Conservation (phyloP, 495 filamentous ascomycete species). For the Penicillium nucicola region DNA sequence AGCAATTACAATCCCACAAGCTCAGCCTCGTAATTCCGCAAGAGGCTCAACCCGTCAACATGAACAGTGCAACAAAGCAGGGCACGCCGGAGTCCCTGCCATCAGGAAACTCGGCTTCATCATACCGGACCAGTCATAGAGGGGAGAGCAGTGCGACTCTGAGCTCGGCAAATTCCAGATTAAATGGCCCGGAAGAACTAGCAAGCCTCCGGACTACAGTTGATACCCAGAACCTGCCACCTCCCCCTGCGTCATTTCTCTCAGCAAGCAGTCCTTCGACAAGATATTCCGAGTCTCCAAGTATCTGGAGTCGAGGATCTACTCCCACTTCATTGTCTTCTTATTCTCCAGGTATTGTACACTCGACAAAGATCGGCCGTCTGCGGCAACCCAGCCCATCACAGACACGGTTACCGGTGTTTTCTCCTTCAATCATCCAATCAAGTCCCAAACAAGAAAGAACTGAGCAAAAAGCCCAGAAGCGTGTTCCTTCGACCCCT, state of each 20-base stretch:
- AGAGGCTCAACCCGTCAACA: slow-evolving; percentile 6
- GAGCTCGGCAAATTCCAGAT: slow-evolving; percentile 5
- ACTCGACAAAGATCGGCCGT: slow-evolving; percentile 57
- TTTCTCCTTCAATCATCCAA: slow-evolving; percentile 41
- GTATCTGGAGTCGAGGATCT: slow-evolving; percentile 82
- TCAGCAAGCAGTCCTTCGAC: slow-evolving; percentile 88
- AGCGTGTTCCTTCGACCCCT: slow-evolving; percentile 35
- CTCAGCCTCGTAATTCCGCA: slow-evolving; percentile 38
- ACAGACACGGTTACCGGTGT: slow-evolving; percentile 64
- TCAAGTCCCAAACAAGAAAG: slow-evolving; percentile 62
- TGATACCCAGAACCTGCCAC: slow-evolving; percentile 58
- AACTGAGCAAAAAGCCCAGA: slow-evolving; percentile 58
- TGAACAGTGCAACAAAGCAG: slow-evolving; percentile 1
- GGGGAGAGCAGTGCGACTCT: slow-evolving; percentile 10
- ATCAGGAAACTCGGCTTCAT: slow-evolving; percentile 4
- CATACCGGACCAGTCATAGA: slow-evolving; percentile 11
- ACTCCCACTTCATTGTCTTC: slow-evolving; percentile 96
- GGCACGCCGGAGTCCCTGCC: slow-evolving; percentile 3
- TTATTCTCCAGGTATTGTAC: slow-evolving; percentile 79
- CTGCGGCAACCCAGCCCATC: slow-evolving; percentile 62
- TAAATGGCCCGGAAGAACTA: slow-evolving; percentile 36
- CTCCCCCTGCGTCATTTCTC: slow-evolving; percentile 62
- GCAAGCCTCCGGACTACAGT: slow-evolving; percentile 43
- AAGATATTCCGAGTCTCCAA: slow-evolving; percentile 87
- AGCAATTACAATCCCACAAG: slow-evolving; percentile 27